Conservation (phyloP, 1,139 yeast genomes). For the Eremothecium sinecaudum region DNA sequence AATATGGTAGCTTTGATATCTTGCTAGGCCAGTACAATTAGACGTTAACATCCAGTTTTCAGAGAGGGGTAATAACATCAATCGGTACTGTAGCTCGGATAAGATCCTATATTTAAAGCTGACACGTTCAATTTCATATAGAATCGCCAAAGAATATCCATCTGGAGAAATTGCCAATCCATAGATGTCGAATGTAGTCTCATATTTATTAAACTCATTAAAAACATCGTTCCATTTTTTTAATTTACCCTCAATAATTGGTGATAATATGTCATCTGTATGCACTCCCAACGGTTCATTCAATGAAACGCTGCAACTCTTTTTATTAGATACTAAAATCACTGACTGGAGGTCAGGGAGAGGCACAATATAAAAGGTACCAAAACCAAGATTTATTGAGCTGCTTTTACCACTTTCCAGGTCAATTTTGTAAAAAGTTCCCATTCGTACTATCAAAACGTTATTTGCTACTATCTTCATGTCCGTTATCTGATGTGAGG, state of each 20-base stretch:
- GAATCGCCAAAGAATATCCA: slow-evolving; percentile 29
- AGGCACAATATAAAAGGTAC: slow-evolving; percentile 21
- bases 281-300: slow-evolving; percentile 9
- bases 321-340: slow-evolving; percentile 20
- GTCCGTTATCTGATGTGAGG: slow-evolving; percentile 21
- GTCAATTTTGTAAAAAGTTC: slow-evolving; percentile 14
- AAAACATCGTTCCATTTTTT: slow-evolving; percentile 24
- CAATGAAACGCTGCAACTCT: slow-evolving; percentile 14
- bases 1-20: slow-evolving; percentile 32
- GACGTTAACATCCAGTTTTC: slow-evolving; percentile 21
- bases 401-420: slow-evolving; percentile 2
- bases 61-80: slow-evolving; percentile 28
- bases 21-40: slow-evolving; percentile 29
- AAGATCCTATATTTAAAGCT: slow-evolving; percentile 31
- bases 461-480: slow-evolving; percentile 11
- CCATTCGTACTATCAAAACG: slow-evolving; percentile 16
- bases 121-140: slow-evolving; percentile 30
- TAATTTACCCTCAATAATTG: slow-evolving; percentile 24
- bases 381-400: slow-evolving; percentile 12
- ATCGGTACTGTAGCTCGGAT: slow-evolving; percentile 27
- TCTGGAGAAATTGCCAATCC: slow-evolving; percentile 30
- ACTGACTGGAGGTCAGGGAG: slow-evolving; percentile 12
- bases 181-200: slow-evolving; percentile 20
- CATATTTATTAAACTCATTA: slow-evolving; percentile 26
- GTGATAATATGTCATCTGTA: slow-evolving; percentile 21